These are phyloP conservation scores for Litchi chinensis DNA, from an alignment of 345 rosid species.

Conservation along the genomic window DNA sequence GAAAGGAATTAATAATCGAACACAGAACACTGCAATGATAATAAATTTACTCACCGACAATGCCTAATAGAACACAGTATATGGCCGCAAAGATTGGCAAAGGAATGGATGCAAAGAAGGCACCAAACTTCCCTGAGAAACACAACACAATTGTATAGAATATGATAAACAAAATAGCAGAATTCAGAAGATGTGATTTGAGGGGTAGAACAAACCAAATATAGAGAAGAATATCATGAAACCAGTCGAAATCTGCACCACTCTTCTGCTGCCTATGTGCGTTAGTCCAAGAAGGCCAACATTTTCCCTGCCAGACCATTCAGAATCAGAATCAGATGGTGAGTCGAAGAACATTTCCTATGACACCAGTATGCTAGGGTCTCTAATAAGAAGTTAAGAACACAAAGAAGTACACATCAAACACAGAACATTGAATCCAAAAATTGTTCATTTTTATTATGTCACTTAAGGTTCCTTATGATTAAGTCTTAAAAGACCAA, in stretches of 20 bases:
- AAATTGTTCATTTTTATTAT: neutral
- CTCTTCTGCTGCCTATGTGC: slow-evolving; percentile 92
- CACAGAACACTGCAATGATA: neutral
- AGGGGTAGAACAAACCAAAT: slow-evolving; percentile 60
- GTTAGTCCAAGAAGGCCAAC: slow-evolving; percentile 94
- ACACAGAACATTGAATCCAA: neutral
- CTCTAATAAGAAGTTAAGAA: neutral
- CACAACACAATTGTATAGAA: slow-evolving; percentile 2
- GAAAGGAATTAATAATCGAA: neutral
- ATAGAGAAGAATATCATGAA: slow-evolving; percentile 98
- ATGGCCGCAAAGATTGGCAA: slow-evolving; percentile 88
- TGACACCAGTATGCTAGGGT: neutral
- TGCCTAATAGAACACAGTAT: slow-evolving; percentile 85
- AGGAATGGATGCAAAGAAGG: slow-evolving; percentile 96
- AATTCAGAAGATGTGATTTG: neutral
- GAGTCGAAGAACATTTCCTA: slow-evolving; percentile 10
- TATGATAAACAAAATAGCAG: neutral
- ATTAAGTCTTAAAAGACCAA: neutral
- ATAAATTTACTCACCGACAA: slow-evolving; percentile 68
- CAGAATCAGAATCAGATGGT: neutral
- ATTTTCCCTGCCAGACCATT: slow-evolving; percentile 73
- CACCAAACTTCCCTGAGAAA: slow-evolving; percentile 87
- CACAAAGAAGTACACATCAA: neutral
- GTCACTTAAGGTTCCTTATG: neutral
- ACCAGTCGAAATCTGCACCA: slow-evolving; percentile 86